Conservation (phyloP, 2,329 filamentous ascomycete species). For the Ophidiomyces ophidiicola region DNA sequence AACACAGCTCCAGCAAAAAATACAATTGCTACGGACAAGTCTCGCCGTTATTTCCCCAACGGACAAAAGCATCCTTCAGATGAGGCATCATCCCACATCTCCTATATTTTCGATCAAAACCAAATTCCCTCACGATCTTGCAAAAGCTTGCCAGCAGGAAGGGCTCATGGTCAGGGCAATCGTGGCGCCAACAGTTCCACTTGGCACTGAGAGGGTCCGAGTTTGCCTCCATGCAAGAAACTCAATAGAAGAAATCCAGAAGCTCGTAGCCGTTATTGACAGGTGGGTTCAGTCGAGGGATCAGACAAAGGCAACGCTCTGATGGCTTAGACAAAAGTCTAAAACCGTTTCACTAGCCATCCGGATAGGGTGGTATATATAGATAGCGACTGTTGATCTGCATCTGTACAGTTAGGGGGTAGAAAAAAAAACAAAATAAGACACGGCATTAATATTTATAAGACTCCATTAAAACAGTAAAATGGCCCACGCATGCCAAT, state of each 20-base stretch:
- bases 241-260: slow-evolving; percentile 44
- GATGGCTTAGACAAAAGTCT: neutral
- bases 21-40: slow-evolving; percentile 34
- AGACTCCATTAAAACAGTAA: too few species aligned
- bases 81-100: slow-evolving; percentile 39
- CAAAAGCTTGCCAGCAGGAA: slow-evolving; percentile 45
- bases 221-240: slow-evolving; percentile 59
- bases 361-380: too few species aligned
- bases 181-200: slow-evolving; percentile 55
- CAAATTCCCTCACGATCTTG: slow-evolving; percentile 45
- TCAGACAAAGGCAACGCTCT: slow-evolving; percentile 3
- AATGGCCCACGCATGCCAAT: too few species aligned
- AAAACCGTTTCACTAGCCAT: too few species aligned
- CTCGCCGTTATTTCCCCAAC: slow-evolving; percentile 30
- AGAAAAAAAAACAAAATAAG: too few species aligned
- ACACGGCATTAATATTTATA: too few species aligned
- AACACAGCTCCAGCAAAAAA: slow-evolving; percentile 37
- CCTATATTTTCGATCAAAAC: slow-evolving; percentile 56
- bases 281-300: slow-evolving; percentile 11
- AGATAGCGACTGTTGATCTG: too few species aligned
- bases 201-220: slow-evolving; percentile 50
- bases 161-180: slow-evolving; percentile 54
- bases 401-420: too few species aligned
- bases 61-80: slow-evolving; percentile 25
- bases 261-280: slow-evolving; percentile 29